A percentile compares a stretch with the other conserved stretches of the same genome.
Evolutionary conservation across 306 rosid genomes (phyloP).

Genomic region (Cicer yamashitae): DNA sequence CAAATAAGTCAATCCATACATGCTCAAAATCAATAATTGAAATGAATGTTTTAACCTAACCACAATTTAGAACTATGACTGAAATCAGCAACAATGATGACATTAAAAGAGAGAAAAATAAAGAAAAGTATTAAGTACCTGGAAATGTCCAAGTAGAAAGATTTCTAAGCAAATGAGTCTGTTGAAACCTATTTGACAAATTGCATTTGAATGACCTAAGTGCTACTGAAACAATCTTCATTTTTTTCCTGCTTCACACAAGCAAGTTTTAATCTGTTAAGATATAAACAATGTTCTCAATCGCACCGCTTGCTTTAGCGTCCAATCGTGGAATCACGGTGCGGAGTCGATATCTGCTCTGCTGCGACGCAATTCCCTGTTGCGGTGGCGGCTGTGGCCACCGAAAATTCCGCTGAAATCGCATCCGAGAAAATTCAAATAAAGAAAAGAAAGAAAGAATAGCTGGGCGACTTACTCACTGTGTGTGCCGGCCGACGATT

Average conservation of each 20-base stretch:
- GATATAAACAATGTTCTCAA: neutral
- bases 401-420: no score
- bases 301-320: no score
- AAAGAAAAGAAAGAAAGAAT: no score
- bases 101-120: neutral
- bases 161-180: slow-evolving; percentile 39
- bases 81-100: slow-evolving; percentile 6
- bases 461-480: no score
- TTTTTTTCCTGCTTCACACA: slow-evolving; percentile 42
- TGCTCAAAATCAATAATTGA: neutral
- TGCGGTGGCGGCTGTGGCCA: no score
- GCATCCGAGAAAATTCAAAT: no score
- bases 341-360: no score
- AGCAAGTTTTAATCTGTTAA: neutral
- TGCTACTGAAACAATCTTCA: slow-evolving; percentile 48
- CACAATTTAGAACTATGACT: neutral
- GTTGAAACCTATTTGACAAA: slow-evolving; percentile 34
- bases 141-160: slow-evolving; percentile 44
- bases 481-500: no score
- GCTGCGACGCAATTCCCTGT: no score
- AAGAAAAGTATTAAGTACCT: slow-evolving; percentile 36
- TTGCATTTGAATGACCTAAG: slow-evolving; percentile 43
- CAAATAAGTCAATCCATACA: no score
- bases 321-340: no score
- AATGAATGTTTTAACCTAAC: neutral